Percentiles rank a stretch among this genome's conserved stretches.
phyloP scores from a whole-genome alignment of 306 rosid species.

The Prunus mira region DNA sequence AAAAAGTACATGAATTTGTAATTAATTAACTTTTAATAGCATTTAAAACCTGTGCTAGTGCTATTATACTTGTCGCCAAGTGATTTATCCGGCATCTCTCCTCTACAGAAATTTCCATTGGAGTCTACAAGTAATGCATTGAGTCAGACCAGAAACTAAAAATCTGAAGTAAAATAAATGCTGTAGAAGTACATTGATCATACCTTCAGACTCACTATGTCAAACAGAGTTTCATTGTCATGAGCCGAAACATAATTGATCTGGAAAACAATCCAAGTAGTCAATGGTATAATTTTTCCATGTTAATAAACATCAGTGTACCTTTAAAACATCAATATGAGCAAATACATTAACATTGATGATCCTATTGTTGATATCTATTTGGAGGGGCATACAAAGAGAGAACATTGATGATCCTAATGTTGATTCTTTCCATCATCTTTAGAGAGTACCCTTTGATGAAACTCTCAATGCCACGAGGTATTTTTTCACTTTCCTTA shows the following conservation, averaged over 20 bases:
- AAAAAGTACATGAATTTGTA: not conserved
- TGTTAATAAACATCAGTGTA: not conserved
- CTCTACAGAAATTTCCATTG: constrained; percentile 49
- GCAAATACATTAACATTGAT: not conserved
- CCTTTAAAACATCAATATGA: not conserved
- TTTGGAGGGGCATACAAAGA: not conserved
- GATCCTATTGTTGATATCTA: not conserved
- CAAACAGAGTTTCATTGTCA: constrained; percentile 90
- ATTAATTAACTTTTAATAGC: constrained; percentile 17
- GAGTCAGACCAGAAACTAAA: constrained; percentile 13
- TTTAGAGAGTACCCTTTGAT: too few species aligned
- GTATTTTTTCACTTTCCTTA: not conserved
- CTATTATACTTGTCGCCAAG: constrained; percentile 82
- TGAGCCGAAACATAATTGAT: constrained; percentile 92
- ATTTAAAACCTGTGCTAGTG: constrained; percentile 74
- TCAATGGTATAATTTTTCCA: constrained; percentile 26
- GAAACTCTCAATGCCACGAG: too few species aligned
- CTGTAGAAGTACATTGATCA: constrained; percentile 19
- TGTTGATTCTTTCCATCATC: too few species aligned
- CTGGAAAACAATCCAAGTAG: constrained; percentile 46
- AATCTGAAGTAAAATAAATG: constrained; percentile 8
- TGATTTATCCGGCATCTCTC: constrained; percentile 93
- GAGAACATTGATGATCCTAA: not conserved
- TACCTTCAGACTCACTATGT: constrained; percentile 87
- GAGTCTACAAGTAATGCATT: constrained; percentile 51